Percentiles rank a stretch among this genome's conserved stretches.
Evolutionary conservation across 768 basidiomycete species (phyloP).

Genomic region (Crassisporium funariophilum): DNA sequence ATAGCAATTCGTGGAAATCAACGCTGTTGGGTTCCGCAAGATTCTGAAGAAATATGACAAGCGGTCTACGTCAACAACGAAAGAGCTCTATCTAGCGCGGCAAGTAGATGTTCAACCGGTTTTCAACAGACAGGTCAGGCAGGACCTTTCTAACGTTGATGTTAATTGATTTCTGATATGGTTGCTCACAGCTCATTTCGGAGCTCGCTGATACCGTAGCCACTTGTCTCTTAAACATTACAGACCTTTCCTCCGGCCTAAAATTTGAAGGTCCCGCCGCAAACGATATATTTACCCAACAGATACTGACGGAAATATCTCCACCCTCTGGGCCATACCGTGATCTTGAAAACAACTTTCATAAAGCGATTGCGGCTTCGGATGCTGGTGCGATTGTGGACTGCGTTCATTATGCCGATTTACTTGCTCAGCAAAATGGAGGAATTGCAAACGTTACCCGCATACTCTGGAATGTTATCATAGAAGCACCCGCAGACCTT

Average conservation of each 20-base stretch:
- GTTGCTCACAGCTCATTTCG: constrained; percentile 73
- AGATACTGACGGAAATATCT: constrained; percentile 64
- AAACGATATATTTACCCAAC: constrained; percentile 73
- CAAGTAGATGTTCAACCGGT: constrained; percentile 99
- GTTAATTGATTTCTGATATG: constrained; percentile 5
- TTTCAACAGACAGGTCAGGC: constrained; percentile 88
- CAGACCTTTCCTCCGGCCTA: constrained; percentile 72
- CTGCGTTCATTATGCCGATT: constrained; percentile 69
- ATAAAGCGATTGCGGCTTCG: constrained; percentile 67
- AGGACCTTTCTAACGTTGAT: constrained; percentile 5
- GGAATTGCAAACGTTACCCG: constrained; percentile 75
- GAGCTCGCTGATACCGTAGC: constrained; percentile 93
- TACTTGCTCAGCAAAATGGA: constrained; percentile 60
- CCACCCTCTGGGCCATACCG: constrained; percentile 73
- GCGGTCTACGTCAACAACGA: constrained; percentile 91
- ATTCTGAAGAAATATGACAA: constrained; percentile 99
- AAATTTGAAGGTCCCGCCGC: constrained; percentile 80
- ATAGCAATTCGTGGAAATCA: constrained; percentile 96
- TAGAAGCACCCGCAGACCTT: constrained; percentile 75
- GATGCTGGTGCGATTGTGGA: constrained; percentile 66
- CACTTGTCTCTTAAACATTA: constrained; percentile 76
- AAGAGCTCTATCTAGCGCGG: constrained; percentile 92
- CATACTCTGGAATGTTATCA: constrained; percentile 92
- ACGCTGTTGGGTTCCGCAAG: constrained; percentile 95
- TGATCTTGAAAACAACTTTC: constrained; percentile 87